Base-by-base conservation (phyloP, 2,329 filamentous ascomycete genomes). In the Botrytis medusae region DNA sequence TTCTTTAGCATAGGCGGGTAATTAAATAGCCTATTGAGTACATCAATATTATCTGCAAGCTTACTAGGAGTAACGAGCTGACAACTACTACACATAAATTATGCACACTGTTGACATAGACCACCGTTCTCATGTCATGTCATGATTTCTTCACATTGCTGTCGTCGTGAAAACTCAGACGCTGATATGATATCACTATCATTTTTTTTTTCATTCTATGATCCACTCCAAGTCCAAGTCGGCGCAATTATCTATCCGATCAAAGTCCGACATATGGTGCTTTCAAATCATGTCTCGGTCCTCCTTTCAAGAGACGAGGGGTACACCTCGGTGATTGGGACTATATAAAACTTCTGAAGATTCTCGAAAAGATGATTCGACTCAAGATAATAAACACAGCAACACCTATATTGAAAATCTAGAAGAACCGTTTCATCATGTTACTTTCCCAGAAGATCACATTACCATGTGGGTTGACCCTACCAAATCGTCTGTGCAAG, bases 401-500 rank as follows among this genome's bases (percentile, higher is more conserved):
- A 12, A 29, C 16, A 12, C 22, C n/a, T 20, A 44, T 7, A 60
- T n/a, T 12, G 22, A 25, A 62, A 29, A 40, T 16, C 69, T 18
- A 48, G 25, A 51, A 51, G 42, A 48, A 16, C 25, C 32, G 1
- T 63, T 64, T 8, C 32, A 44, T 34, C 63, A 77, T 78, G 77
- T 59, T 75, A 37, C 54, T 76, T 18, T 73, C 75, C 32, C 29
- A 77, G 64, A 71, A 76, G 69, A 57, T 77, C 16, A 69, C 54
- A 46, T 54, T 78, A 20, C 85, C 86, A 74, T 88, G 86, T 78
- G 88, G 88, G 1, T 82, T 90, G 40, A 84, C 82, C 0, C 79
- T 90, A 4, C 86, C 86, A 4, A 90, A 90, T 77, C 85, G 88
- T 8, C 82, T 90, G 1, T 82, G 79, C 67, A 85, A 85, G 74